Evolutionary conservation across 495 filamentous ascomycete genomes (phyloP).

Genomic region (Opeltia flavorubescens): DNA sequence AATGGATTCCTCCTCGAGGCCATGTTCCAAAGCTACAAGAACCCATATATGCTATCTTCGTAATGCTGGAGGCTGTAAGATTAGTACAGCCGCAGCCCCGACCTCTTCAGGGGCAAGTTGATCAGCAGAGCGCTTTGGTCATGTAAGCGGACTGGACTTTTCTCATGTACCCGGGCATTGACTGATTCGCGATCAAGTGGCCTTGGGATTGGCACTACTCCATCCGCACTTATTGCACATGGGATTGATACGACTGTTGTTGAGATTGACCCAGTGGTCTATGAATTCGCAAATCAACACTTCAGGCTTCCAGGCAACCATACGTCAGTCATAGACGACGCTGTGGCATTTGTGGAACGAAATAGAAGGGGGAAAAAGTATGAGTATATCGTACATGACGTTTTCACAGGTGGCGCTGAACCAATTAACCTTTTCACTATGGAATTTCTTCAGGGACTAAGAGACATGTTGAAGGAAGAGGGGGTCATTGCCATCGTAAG

Average conservation of each 20-base stretch:
- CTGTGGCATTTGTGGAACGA: slow-evolving; percentile 52
- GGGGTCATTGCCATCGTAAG: slow-evolving; percentile 85
- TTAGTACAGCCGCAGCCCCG: slow-evolving; percentile 45
- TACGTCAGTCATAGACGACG: slow-evolving; percentile 68
- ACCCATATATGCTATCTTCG: slow-evolving; percentile 85
- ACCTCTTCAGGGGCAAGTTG: slow-evolving; percentile 35
- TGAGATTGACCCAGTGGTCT: slow-evolving; percentile 83
- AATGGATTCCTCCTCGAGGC: slow-evolving; percentile 48
- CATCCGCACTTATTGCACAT: slow-evolving; percentile 70
- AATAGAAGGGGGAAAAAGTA: slow-evolving; percentile 39
- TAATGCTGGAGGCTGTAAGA: slow-evolving; percentile 81
- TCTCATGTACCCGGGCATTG: not conserved
- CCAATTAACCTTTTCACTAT: slow-evolving; percentile 75
- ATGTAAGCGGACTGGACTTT: slow-evolving; percentile 36
- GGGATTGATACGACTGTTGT: slow-evolving; percentile 86
- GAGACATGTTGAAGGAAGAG: slow-evolving; percentile 52
- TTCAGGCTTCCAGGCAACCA: slow-evolving; percentile 71
- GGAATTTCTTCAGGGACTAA: slow-evolving; percentile 60
- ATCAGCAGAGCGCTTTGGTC: slow-evolving; percentile 65
- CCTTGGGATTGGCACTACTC: slow-evolving; percentile 82
- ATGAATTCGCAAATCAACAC: slow-evolving; percentile 66
- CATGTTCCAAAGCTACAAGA: slow-evolving; percentile 41
- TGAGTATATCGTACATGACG: slow-evolving; percentile 92
- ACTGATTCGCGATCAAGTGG: slow-evolving; percentile 43
- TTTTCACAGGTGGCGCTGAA: slow-evolving; percentile 96